Percentiles rank a stretch among this genome's conserved stretches.
phyloP scores from a whole-genome alignment of 371 early-diverging fungal species.

The Mortierella sp. region DNA sequence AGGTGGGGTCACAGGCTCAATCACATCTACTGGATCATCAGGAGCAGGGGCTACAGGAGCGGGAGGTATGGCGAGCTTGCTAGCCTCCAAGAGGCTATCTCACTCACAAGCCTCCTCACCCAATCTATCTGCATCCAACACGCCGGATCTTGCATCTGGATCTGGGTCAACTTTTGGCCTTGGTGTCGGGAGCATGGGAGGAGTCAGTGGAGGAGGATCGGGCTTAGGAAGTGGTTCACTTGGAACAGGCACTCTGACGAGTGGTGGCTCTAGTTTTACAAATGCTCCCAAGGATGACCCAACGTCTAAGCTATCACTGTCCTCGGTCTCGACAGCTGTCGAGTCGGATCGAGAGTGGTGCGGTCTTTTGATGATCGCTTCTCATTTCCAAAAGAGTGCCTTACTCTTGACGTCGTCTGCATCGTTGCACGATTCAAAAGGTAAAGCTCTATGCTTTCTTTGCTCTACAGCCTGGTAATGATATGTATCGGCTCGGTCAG shows the following conservation, averaged over 20 bases:
- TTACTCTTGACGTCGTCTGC: conserved; percentile 21
- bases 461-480: no score
- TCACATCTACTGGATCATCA: conserved; percentile 8
- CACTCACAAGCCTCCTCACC: conserved; percentile 33
- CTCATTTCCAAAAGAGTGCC: conserved; percentile 26
- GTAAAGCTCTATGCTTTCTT: no score
- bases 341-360: conserved; percentile 47
- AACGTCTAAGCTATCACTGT: conserved; percentile 12
- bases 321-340: conserved; percentile 5
- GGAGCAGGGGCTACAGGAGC: conserved; percentile 3
- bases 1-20: neutral
- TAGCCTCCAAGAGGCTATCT: conserved; percentile 23
- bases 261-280: no score
- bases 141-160: conserved; percentile 4
- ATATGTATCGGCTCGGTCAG: no score
- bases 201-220: neutral
- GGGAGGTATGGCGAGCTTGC: neutral
- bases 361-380: conserved; percentile 34
- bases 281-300: conserved; percentile 25
- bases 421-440: neutral
- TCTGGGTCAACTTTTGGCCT: conserved; percentile 13
- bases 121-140: conserved; percentile 3
- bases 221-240: neutral
- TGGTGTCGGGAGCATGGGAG: neutral
- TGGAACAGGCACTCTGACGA: neutral